These are phyloP conservation scores for Deinandra increscens DNA, from an alignment of 129 eudicot genomes.

Conservation along the genomic window DNA sequence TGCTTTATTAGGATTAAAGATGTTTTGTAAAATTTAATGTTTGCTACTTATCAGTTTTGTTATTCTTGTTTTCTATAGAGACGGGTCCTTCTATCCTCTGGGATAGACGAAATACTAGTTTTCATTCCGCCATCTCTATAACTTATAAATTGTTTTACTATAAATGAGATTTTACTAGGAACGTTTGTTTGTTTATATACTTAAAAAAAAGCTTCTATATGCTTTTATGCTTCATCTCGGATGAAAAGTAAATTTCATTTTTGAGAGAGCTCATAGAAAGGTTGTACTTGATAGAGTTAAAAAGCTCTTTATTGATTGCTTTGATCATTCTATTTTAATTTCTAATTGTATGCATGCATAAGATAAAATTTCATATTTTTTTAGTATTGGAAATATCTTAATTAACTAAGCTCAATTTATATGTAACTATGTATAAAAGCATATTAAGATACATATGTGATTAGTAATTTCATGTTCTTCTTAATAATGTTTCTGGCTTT, in stretches of 20 bases:
- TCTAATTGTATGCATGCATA: background rate
- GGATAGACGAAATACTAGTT: too few species aligned
- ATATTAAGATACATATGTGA: background rate
- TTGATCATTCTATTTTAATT: background rate
- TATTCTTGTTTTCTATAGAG: background rate
- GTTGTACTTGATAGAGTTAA: background rate
- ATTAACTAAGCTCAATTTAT: background rate
- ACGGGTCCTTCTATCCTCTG: too few species aligned
- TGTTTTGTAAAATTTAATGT: background rate
- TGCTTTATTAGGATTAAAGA: too few species aligned
- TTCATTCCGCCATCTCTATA: too few species aligned
- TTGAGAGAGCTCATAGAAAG: background rate
- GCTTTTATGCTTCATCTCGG: background rate
- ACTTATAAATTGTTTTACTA: too few species aligned
- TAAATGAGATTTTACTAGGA: too few species aligned
- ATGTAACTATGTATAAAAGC: background rate
- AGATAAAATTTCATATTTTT: background rate
- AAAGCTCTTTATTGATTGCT: constrained; percentile 8
- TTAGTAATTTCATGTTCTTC: too few species aligned
- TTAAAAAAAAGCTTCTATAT: background rate
- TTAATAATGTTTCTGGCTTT: background rate
- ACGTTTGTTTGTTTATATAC: too few species aligned
- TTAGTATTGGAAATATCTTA: background rate
- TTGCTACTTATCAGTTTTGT: background rate
- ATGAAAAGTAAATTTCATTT: background rate